Evolutionary conservation across 1,284 basidiomycete species (phyloP).

Genomic region (Ganoderma lingzhi): DNA sequence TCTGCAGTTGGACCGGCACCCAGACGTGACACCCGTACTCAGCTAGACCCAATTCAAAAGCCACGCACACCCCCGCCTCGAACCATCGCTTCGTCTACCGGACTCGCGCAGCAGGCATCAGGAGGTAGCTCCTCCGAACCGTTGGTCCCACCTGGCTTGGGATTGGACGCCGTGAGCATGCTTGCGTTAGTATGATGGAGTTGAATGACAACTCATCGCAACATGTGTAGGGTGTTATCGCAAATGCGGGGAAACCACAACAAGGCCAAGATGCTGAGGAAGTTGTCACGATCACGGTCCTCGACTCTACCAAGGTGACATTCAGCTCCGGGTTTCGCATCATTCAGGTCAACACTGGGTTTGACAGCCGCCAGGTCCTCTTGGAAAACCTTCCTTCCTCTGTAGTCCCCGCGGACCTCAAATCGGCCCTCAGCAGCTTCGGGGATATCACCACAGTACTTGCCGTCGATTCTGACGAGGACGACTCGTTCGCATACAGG

Average conservation of each 20-base stretch:
- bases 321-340: slow-evolving; percentile 51
- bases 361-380: slow-evolving; percentile 52
- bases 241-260: neutral
- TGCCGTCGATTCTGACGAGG: slow-evolving; percentile 35
- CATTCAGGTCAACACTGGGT: slow-evolving; percentile 47
- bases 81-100: too few relatives aligned
- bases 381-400: slow-evolving; percentile 42
- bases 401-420: slow-evolving; percentile 29
- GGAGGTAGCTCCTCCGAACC: slow-evolving; percentile 19
- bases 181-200: neutral
- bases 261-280: slow-evolving; percentile 9
- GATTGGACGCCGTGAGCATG: slow-evolving; percentile 34
- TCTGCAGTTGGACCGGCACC: neutral
- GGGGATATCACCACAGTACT: slow-evolving; percentile 54
- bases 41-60: neutral
- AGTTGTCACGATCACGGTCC: slow-evolving; percentile 30
- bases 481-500: slow-evolving; percentile 39
- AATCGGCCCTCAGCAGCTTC: slow-evolving; percentile 41
- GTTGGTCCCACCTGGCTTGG: slow-evolving; percentile 40
- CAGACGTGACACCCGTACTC: neutral
- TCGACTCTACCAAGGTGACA: slow-evolving; percentile 44
- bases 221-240: neutral
- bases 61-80: neutral
- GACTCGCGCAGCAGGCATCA: neutral
- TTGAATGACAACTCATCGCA: neutral